These are phyloP conservation scores for Exsudoporus frostii DNA, from an alignment of 768 basidiomycete genomes.

Conservation along the genomic window DNA sequence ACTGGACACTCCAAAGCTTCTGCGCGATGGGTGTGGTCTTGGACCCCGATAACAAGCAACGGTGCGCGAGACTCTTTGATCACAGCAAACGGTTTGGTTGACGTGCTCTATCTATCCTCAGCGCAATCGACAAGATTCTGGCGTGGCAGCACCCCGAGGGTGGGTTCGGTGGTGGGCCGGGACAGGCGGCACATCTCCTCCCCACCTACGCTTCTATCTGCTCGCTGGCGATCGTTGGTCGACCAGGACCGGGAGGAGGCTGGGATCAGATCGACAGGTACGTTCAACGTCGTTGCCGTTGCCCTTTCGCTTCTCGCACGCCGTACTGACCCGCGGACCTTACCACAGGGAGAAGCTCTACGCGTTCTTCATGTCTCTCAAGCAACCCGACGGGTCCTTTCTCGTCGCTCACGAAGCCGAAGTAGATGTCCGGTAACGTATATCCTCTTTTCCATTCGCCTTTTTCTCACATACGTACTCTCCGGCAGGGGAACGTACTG, in stretches of 20 bases:
- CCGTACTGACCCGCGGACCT: background rate
- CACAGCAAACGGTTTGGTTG: background rate
- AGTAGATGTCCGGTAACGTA: slow-evolving; percentile 82
- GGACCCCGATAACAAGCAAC: slow-evolving; percentile 73
- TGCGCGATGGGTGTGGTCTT: slow-evolving; percentile 73
- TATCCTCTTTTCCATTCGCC: background rate
- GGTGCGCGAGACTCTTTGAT: slow-evolving; percentile 38
- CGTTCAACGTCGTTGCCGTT: slow-evolving; percentile 10
- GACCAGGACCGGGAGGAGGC: slow-evolving; percentile 67
- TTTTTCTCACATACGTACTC: background rate
- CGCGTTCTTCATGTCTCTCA: slow-evolving; percentile 86
- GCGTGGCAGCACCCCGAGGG: slow-evolving; percentile 82
- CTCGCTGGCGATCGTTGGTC: slow-evolving; percentile 77
- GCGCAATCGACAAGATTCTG: slow-evolving; percentile 78
- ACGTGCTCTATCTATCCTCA: slow-evolving; percentile 24
- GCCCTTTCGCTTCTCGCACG: background rate
- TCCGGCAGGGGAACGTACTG: slow-evolving; percentile 87
- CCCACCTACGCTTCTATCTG: slow-evolving; percentile 89
- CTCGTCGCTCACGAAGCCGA: slow-evolving; percentile 84
- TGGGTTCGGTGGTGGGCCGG: slow-evolving; percentile 90
- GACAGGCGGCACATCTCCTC: slow-evolving; percentile 83
- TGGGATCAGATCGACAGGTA: slow-evolving; percentile 88
- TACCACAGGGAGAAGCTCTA: slow-evolving; percentile 64
- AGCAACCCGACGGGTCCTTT: slow-evolving; percentile 92
- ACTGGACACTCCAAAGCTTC: slow-evolving; percentile 88